Evolutionary conservation across 768 basidiomycete genomes (phyloP), one percentile per base, ranked within the genome.

Genomic region (Amylocystis lapponica): DNA sequence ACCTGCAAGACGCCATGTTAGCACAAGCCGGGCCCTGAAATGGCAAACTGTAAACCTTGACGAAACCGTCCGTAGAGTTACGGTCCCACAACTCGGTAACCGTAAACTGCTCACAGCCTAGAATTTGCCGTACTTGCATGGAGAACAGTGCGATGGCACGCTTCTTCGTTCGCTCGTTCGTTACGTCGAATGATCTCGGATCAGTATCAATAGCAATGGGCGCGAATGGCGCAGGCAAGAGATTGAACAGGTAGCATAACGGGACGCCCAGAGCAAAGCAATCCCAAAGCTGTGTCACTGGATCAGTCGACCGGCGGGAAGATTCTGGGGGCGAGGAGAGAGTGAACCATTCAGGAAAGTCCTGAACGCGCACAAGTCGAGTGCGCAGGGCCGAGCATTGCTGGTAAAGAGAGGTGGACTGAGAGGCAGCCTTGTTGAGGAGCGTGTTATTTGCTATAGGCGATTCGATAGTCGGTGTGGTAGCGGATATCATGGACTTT

Each of bases 161-260:
- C 68, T 98, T 94, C 75, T 86, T 89, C 37, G 78, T 78, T 50
- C 84, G 85, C 64, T 94, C 90, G 38, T 85, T 82, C 42, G 79
- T 75, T 40, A 71, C 62, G 21, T 87, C 84, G 49, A 79, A 81
- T 34, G 76, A 67, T 8, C 75, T 71, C 25, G 78, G 73, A 57
- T 81, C 78, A 40, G 83, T 87, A 55, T 79, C 72, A 41, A 89
- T 79, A 39, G 65, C 64, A 41, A 70, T 72, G 27, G 64, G 69
- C 12, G 50, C 54, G 17, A 61, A 55, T 13, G 68, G 63, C 3
- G 60, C 57, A 29, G 85, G 84, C 43, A 97, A 81, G 62, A 86
- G 81, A 67, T 99, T 95, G 74, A 90, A 95, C 55, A 99, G 81
- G 70, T 87, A 96, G 69, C 92, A 95, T 53, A 98, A 85, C 34